Conservation (phyloP, 2,329 filamentous ascomycete genomes). For the Phoma sp. region DNA sequence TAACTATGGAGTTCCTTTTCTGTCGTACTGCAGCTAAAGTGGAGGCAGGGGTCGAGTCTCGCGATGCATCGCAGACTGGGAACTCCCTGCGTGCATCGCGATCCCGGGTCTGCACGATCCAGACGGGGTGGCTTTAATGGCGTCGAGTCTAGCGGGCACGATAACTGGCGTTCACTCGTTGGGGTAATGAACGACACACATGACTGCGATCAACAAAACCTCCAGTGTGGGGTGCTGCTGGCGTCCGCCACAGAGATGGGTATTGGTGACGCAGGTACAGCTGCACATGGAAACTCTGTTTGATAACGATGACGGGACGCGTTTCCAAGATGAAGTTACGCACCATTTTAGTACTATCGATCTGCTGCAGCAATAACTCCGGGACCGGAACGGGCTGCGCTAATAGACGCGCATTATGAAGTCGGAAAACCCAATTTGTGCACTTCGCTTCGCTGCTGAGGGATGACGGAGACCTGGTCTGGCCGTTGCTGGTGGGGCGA, state of each 20-base stretch:
- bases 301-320: slow-evolving; percentile 3
- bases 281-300: slow-evolving; percentile 13
- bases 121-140: slow-evolving; percentile 44
- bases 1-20: slow-evolving; percentile 8
- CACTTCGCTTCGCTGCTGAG: slow-evolving; percentile 17
- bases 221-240: slow-evolving; percentile 33
- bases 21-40: slow-evolving; percentile 23
- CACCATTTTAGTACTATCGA: slow-evolving; percentile 14
- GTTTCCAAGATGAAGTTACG: slow-evolving; percentile 3
- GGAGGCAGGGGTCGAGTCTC: slow-evolving; percentile 16
- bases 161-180: slow-evolving; percentile 34
- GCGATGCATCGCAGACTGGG: slow-evolving; percentile 23
- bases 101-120: slow-evolving; percentile 40
- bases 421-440: slow-evolving; percentile 8
- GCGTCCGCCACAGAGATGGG: slow-evolving; percentile 37
- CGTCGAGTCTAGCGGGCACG: slow-evolving; percentile 40
- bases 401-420: slow-evolving; percentile 10
- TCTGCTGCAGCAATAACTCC: slow-evolving; percentile 17
- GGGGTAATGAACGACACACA: slow-evolving; percentile 36
- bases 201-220: slow-evolving; percentile 38
- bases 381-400: slow-evolving; percentile 11
- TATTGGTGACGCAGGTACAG: slow-evolving; percentile 44
- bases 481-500: background rate
- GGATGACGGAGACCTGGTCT: slow-evolving; percentile 6
- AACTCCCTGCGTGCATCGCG: slow-evolving; percentile 36